Evolutionary conservation across 139 green algal genomes (phyloP).

Genomic region (Chlorella sp.): DNA sequence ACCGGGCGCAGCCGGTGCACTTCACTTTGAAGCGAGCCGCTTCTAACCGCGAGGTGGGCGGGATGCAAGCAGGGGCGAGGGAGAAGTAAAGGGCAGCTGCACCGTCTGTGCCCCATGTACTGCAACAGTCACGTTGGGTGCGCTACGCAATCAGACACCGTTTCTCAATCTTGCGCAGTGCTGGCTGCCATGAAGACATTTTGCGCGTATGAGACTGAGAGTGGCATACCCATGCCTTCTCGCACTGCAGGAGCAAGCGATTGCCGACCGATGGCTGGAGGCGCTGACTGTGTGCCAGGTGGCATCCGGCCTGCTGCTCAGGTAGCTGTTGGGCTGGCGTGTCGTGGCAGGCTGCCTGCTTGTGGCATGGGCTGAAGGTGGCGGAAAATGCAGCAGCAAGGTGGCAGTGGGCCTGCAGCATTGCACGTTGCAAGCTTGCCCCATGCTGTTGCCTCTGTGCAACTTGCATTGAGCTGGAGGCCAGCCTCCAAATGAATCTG

Average conservation of each 20-base stretch:
- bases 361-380: background rate
- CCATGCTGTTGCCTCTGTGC: background rate
- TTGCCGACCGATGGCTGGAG: constrained; percentile 16
- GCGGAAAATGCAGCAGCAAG: too few relatives aligned
- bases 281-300: constrained; percentile 1
- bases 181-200: background rate
- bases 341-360: background rate
- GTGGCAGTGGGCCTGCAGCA: too few relatives aligned
- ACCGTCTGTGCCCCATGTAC: too few relatives aligned
- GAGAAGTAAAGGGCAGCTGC: too few relatives aligned
- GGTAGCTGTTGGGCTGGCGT: background rate
- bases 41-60: constrained; percentile 3
- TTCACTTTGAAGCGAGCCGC: constrained; percentile 46
- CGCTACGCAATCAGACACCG: too few relatives aligned
- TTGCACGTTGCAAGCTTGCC: too few relatives aligned
- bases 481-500: background rate
- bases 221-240: too few relatives aligned
- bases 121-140: too few relatives aligned
- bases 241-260: constrained; percentile 23
- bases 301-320: background rate
- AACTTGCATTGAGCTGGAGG: background rate
- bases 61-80: too few relatives aligned
- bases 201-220: too few relatives aligned
- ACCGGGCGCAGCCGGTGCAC: constrained; percentile 34
- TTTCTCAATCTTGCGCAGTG: too few relatives aligned